phyloP scores from a whole-genome alignment of 345 rosid species.

The Rhodamnia rubescens region DNA sequence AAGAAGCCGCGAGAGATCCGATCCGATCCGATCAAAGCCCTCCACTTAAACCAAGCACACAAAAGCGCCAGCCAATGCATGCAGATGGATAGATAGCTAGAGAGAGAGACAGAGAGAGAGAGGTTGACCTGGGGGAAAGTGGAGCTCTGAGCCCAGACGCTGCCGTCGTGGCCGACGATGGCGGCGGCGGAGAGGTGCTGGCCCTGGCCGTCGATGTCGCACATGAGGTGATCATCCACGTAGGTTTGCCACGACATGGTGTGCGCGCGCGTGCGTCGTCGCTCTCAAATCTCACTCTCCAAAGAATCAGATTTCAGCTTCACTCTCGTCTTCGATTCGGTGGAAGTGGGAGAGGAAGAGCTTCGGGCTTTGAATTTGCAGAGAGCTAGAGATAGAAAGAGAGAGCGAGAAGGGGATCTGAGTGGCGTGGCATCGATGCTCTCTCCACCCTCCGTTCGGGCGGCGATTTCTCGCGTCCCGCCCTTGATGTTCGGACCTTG shows the following conservation, averaged over 20 bases:
- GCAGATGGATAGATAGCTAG: not conserved
- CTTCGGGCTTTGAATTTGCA: not conserved
- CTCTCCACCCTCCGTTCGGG: not conserved
- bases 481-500: not conserved
- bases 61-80: not conserved
- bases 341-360: not conserved
- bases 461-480: not conserved
- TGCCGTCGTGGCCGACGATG: conserved; percentile 72
- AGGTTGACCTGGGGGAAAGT: conserved; percentile 44
- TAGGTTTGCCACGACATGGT: conserved; percentile 92
- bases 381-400: not conserved
- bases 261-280: not conserved
- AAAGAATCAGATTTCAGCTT: not conserved
- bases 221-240: conserved; percentile 85
- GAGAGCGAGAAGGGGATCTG: not conserved
- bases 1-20: not conserved
- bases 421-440: not conserved
- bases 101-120: not conserved
- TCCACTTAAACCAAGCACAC: not conserved
- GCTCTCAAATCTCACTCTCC: not conserved
- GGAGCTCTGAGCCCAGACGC: conserved; percentile 82
- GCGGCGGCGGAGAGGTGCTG: conserved; percentile 64
- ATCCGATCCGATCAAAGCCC: not conserved
- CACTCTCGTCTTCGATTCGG: not conserved
- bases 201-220: conserved; percentile 58